These are phyloP conservation scores for Fusarium dlaminii DNA, from an alignment of 2,329 filamentous ascomycete genomes.

Conservation along the genomic window DNA sequence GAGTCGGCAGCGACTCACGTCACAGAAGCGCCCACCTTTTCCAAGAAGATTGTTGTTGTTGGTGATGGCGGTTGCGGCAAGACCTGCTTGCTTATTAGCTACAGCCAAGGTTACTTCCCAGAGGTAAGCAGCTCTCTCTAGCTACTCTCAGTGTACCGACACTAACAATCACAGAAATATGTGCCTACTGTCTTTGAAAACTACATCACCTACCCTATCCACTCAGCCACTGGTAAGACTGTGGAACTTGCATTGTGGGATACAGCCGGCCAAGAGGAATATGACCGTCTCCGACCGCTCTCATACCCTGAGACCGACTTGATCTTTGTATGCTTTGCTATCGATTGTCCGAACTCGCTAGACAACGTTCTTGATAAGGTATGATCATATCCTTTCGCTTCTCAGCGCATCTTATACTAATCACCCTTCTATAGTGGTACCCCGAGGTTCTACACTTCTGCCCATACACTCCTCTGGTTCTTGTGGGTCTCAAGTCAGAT, in stretches of 20 bases:
- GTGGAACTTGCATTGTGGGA: slow-evolving; percentile 98
- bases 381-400: slow-evolving; percentile 30
- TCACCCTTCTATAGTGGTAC: slow-evolving; percentile 77
- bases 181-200: slow-evolving; percentile 99
- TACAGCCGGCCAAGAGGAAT: slow-evolving; percentile 98
- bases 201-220: slow-evolving; percentile 97
- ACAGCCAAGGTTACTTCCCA: slow-evolving; percentile 98
- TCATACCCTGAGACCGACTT: slow-evolving; percentile 98
- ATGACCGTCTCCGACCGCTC: slow-evolving; percentile 92
- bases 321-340: slow-evolving; percentile 98
- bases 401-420: slow-evolving; percentile 4
- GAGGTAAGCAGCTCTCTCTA: slow-evolving; percentile 70
- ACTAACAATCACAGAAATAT: slow-evolving; percentile 79
- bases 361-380: slow-evolving; percentile 99
- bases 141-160: not conserved
- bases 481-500: slow-evolving; percentile 96
- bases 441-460: slow-evolving; percentile 99
- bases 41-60: slow-evolving; percentile 99
- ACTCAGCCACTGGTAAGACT: slow-evolving; percentile 87
- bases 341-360: slow-evolving; percentile 97
- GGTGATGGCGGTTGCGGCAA: slow-evolving; percentile 98
- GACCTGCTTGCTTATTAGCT: slow-evolving; percentile 98
- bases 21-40: slow-evolving; percentile 91
- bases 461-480: slow-evolving; percentile 93
- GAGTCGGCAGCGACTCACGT: slow-evolving; percentile 84